Evolutionary conservation across 768 basidiomycete genomes (phyloP).

Genomic region (Trametes gibbosa): DNA sequence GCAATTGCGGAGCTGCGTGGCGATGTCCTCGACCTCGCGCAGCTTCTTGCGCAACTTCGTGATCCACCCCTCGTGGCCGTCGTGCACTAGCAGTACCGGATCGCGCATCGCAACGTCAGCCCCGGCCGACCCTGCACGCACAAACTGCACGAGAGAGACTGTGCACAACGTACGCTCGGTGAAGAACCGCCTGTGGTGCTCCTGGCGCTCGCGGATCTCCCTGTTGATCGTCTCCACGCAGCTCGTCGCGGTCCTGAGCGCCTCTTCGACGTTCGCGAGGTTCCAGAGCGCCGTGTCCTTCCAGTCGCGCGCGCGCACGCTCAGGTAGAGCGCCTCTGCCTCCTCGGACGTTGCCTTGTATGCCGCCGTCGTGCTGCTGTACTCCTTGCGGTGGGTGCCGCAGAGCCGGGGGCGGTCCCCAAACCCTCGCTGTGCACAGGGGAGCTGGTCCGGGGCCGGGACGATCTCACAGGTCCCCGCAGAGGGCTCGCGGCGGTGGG

Average conservation of each 20-base stretch:
- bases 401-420: constrained; percentile 6
- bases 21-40: neutral
- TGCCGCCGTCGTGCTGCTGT: neutral
- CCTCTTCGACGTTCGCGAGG: neutral
- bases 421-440: neutral
- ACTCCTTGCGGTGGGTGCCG: constrained; percentile 2
- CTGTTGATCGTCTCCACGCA: neutral
- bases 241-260: neutral
- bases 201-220: constrained; percentile 2
- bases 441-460: neutral
- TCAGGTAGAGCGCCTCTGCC: neutral
- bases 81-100: neutral
- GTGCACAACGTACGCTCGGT: neutral
- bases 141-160: neutral
- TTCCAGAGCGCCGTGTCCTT: neutral
- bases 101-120: neutral
- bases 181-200: constrained; percentile 10
- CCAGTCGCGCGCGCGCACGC: constrained; percentile 1
- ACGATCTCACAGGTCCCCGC: neutral
- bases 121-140: neutral
- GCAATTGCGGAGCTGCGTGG: neutral
- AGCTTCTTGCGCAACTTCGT: neutral
- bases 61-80: constrained; percentile 9
- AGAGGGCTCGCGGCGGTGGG: neutral
- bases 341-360: constrained; percentile 2